These are phyloP conservation scores for Aspergillus sparsus DNA, from an alignment of 495 filamentous ascomycete genomes.

Conservation along the genomic window DNA sequence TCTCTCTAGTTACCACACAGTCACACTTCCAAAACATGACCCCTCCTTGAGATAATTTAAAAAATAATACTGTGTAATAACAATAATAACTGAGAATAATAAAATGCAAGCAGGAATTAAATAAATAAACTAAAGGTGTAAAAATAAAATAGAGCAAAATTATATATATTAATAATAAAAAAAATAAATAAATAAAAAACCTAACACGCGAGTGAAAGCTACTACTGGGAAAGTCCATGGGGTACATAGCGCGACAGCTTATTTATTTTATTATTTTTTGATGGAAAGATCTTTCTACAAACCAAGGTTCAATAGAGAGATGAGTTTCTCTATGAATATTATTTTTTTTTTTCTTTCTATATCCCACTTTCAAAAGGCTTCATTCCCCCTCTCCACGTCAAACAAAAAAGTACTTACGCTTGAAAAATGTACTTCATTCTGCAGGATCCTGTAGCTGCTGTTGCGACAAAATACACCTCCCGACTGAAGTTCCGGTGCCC, in stretches of 20 bases:
- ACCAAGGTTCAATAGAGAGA: not conserved
- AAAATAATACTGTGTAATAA: not conserved
- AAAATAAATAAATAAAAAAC: too few relatives aligned
- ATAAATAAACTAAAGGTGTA: not conserved
- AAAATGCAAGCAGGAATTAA: not conserved
- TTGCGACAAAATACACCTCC: conserved; percentile 12
- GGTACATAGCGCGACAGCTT: too few relatives aligned
- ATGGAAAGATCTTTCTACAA: not conserved
- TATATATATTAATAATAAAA: too few relatives aligned
- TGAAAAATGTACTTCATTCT: conserved; percentile 5
- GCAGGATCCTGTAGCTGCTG: conserved; percentile 5
- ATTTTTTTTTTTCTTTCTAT: not conserved
- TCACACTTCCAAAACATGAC: not conserved
- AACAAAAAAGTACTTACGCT: not conserved
- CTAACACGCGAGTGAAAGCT: too few relatives aligned
- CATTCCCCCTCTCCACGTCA: too few relatives aligned
- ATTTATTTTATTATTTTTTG: too few relatives aligned
- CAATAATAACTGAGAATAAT: not conserved
- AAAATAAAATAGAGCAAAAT: not conserved
- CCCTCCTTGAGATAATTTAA: not conserved
- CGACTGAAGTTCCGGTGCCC: conserved; percentile 20
- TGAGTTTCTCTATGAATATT: not conserved
- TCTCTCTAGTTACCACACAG: not conserved
- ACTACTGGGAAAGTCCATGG: too few relatives aligned
- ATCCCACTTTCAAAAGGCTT: not conserved